Percentiles rank a stretch among this genome's conserved stretches.
phyloP scores from a whole-genome alignment of 768 basidiomycete species.

The Lentinula edodes region DNA sequence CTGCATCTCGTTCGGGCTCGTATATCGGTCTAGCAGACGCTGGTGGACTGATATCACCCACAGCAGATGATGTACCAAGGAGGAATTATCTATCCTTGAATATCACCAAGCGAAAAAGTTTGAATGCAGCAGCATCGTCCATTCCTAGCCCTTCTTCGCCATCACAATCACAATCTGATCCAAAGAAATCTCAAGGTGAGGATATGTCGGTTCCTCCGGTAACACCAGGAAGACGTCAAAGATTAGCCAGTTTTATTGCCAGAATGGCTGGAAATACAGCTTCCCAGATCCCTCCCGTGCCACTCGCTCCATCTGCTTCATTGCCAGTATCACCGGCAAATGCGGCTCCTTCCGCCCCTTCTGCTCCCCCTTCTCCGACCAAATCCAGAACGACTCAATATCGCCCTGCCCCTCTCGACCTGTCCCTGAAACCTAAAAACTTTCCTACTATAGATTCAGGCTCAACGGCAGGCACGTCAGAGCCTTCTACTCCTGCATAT shows the following conservation, averaged over 20 bases:
- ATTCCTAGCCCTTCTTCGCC: neutral
- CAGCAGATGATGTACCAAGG: neutral
- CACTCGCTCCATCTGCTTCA: neutral
- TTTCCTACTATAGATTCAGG: neutral
- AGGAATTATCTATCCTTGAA: neutral
- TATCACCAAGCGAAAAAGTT: neutral
- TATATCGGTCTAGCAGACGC: neutral
- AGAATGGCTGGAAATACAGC: neutral
- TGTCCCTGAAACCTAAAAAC: neutral
- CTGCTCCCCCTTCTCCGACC: neutral
- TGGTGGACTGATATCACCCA: neutral
- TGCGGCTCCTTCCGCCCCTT: neutral
- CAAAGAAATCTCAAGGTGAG: neutral
- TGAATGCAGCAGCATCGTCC: neutral
- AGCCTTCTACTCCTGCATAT: slow-evolving; percentile 1
- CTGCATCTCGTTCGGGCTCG: neutral
- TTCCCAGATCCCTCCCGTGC: neutral
- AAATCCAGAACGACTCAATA: neutral
- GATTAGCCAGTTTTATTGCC: slow-evolving; percentile 1
- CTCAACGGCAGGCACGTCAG: neutral
- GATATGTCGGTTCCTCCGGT: neutral
- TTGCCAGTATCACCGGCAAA: neutral
- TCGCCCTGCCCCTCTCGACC: slow-evolving; percentile 1
- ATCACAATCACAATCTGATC: neutral
- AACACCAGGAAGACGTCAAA: neutral